A percentile compares a stretch with the other conserved stretches of the same genome.
Evolutionary conservation across 1,139 yeast species (phyloP).

Genomic region (Geotrichum klebahnii): DNA sequence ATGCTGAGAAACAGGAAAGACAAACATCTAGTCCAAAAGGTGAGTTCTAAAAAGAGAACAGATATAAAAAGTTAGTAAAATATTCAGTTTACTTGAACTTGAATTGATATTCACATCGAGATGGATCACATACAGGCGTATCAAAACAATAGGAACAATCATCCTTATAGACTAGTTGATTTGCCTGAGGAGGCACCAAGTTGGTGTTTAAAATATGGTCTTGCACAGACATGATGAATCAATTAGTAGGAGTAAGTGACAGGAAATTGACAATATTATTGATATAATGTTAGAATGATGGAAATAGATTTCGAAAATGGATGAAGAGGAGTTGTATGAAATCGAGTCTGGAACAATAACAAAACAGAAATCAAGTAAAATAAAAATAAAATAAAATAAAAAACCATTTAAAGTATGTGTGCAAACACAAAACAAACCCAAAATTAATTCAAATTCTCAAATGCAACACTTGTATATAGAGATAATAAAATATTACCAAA

Average conservation of each 20-base stretch:
- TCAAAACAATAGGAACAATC: slow-evolving; percentile 81
- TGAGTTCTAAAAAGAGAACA: no score
- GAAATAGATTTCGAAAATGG: neutral
- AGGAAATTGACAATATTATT: neutral
- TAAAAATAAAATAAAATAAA: neutral
- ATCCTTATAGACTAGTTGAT: slow-evolving; percentile 60
- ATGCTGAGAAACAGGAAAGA: slow-evolving; percentile 60
- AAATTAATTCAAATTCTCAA: no score
- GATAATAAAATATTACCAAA: no score
- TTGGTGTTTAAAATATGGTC: slow-evolving; percentile 16
- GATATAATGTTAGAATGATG: no score
- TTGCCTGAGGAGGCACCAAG: slow-evolving; percentile 26
- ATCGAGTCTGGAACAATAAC: neutral
- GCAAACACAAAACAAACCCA: no score
- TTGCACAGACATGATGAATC: slow-evolving; percentile 16
- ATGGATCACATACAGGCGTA: slow-evolving; percentile 44
- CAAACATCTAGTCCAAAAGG: slow-evolving; percentile 68
- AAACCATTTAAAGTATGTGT: no score
- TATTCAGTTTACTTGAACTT: neutral
- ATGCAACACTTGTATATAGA: no score
- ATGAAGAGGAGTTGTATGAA: neutral
- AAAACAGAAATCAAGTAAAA: neutral
- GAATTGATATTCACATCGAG: neutral
- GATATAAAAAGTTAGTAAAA: slow-evolving; percentile 16
- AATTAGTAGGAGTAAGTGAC: neutral